These are phyloP conservation scores for Apiotrichum gamsii DNA, from an alignment of 1,284 basidiomycete genomes.

Conservation along the genomic window DNA sequence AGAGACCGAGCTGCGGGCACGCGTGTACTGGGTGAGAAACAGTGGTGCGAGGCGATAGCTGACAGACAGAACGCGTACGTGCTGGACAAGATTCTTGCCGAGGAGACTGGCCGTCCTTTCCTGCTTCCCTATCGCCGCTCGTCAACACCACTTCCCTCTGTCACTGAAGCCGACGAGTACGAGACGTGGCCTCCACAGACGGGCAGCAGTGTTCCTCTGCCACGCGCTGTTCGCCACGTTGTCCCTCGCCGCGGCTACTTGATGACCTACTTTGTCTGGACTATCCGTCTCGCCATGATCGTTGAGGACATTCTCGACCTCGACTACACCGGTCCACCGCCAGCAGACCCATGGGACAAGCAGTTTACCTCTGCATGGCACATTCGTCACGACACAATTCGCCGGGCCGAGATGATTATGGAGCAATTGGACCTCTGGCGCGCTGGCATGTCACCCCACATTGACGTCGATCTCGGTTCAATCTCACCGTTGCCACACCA, in stretches of 20 bases:
- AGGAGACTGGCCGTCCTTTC: slow-evolving; percentile 48
- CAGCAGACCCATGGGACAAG: slow-evolving; percentile 12
- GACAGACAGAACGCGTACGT: slow-evolving; percentile 39
- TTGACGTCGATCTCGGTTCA: slow-evolving; percentile 20
- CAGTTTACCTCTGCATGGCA: slow-evolving; percentile 2
- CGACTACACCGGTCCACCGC: slow-evolving; percentile 24
- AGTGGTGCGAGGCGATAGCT: not conserved
- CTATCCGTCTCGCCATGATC: slow-evolving; percentile 37
- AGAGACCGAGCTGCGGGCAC: slow-evolving; percentile 38
- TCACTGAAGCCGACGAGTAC: slow-evolving; percentile 47
- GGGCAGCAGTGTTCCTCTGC: slow-evolving; percentile 19
- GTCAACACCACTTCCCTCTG: slow-evolving; percentile 44
- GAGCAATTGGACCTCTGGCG: slow-evolving; percentile 31
- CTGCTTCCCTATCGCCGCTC: slow-evolving; percentile 44
- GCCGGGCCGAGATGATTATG: slow-evolving; percentile 19
- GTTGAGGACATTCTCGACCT: slow-evolving; percentile 42
- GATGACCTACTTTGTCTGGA: slow-evolving; percentile 38
- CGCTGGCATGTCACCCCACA: slow-evolving; percentile 20
- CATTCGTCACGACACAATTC: not conserved
- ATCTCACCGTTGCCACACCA: slow-evolving; percentile 33
- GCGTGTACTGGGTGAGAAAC: slow-evolving; percentile 39
- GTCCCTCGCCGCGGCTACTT: slow-evolving; percentile 28
- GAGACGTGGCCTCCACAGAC: slow-evolving; percentile 45
- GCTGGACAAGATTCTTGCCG: slow-evolving; percentile 46
- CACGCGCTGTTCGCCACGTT: slow-evolving; percentile 21